Conservation (phyloP, 1,139 yeast genomes). For the Tardiomyces depauwii region DNA sequence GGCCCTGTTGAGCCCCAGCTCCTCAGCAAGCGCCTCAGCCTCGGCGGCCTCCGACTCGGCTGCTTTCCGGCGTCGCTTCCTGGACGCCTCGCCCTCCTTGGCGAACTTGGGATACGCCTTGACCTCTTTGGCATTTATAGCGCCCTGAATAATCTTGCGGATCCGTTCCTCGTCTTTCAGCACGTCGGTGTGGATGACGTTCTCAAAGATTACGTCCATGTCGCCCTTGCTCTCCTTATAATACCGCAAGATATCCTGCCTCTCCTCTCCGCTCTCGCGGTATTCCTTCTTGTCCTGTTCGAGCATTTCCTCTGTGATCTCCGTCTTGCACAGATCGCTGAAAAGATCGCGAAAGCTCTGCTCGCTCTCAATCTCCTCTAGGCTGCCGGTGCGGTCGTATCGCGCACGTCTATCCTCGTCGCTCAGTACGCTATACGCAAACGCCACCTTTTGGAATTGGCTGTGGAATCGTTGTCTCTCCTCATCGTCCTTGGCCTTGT, state of each 20-base stretch:
- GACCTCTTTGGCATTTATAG: slow-evolving; percentile 30
- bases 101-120: slow-evolving; percentile 37
- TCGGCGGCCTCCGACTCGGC: slow-evolving; percentile 54
- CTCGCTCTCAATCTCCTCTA: slow-evolving; percentile 40
- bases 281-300: slow-evolving; percentile 57
- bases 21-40: slow-evolving; percentile 49
- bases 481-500: slow-evolving; percentile 41
- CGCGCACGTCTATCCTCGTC: slow-evolving; percentile 45
- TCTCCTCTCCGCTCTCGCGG: slow-evolving; percentile 55
- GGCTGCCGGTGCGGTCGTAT: slow-evolving; percentile 60
- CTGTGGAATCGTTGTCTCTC: slow-evolving; percentile 26
- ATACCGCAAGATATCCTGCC: slow-evolving; percentile 47
- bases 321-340: slow-evolving; percentile 37
- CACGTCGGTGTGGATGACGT: slow-evolving; percentile 59
- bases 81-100: slow-evolving; percentile 40
- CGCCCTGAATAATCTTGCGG: slow-evolving; percentile 37
- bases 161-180: slow-evolving; percentile 49
- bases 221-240: slow-evolving; percentile 60
- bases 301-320: slow-evolving; percentile 62
- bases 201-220: slow-evolving; percentile 56
- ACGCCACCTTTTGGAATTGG: slow-evolving; percentile 57
- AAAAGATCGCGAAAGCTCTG: slow-evolving; percentile 58
- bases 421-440: slow-evolving; percentile 59
- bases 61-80: slow-evolving; percentile 42
- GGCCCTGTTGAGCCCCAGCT: slow-evolving; percentile 32